Evolutionary conservation across 371 early-diverging fungal genomes (phyloP), one percentile per base, ranked within the genome.

Genomic region (Actinomortierella ambigua): DNA sequence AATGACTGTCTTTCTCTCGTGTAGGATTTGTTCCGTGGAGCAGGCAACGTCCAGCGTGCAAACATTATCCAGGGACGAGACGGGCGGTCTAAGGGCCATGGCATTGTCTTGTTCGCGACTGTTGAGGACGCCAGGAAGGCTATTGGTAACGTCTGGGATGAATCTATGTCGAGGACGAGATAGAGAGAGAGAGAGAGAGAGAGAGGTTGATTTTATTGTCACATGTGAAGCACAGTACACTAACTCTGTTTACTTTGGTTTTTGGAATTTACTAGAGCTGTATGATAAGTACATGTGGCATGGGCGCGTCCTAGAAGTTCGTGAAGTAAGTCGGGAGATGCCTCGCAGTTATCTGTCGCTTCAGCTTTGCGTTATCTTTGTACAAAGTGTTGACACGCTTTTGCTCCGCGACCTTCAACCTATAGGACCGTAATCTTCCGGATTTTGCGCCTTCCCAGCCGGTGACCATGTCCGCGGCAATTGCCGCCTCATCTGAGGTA

Each of bases 51-150:
- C 15, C 79, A 66, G 29, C 73, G 75, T 18, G 79, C 75, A 47
- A 65, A 79, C 53, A 63, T 79, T 22, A 76, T 79, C 60, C 73
- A 54, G 44, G 68, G 63, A 39, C 66, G 69, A 17, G 75, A 82
- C 59, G 84, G 85, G 15, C 75, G 83, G 27, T 83, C 85, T 13
- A 85, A 82, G 61, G 88, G 88, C 20, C 87, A 83, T 54, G 87
- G 84, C 5, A 84, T 81, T 20, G 83, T 88, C 17, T 61, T 79
- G 18, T 85, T 82, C 77, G 75, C 68, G 46, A 78, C 81, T 14
- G 64, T 77, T 1, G 83, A 80, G 24, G 87, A 85, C 27, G 85
- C 85, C 26, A 63, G 77, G 34, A 82, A 68, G 58, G 88, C 85
- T 34, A 76, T 78, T 47, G 76, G 83, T 82, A 69, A 50, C 58